phyloP scores from a whole-genome alignment of 805 yeast species.

The Saccharomycopsis babjevae region DNA sequence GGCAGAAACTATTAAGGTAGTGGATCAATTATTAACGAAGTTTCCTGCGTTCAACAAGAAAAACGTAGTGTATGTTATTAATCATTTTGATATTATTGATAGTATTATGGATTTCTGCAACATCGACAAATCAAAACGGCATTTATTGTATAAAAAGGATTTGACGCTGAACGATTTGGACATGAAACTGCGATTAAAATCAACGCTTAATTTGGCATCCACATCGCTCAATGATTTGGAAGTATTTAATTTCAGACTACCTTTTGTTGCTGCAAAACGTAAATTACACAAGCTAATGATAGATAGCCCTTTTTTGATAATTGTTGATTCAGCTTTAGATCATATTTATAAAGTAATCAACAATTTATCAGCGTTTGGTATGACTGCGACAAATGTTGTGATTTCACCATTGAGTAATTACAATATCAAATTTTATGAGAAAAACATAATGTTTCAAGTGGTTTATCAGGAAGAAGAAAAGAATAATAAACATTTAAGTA shows the following conservation, averaged over 20 bases:
- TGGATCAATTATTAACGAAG: conserved; percentile 57
- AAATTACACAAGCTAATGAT: conserved; percentile 62
- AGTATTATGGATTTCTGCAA: conserved; percentile 74
- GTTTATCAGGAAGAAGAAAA: conserved; percentile 49
- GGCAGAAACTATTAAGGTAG: conserved; percentile 79
- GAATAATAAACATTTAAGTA: background rate
- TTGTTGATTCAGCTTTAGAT: conserved; percentile 51
- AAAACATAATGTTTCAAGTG: conserved; percentile 84
- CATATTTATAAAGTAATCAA: conserved; percentile 52
- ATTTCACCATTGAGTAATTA: conserved; percentile 80
- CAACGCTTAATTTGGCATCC: conserved; percentile 39
- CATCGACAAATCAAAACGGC: conserved; percentile 57
- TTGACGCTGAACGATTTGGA: conserved; percentile 25
- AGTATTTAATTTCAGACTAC: conserved; percentile 64
- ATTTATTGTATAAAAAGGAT: conserved; percentile 4
- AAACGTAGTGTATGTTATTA: conserved; percentile 51
- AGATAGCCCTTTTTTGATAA: conserved; percentile 53
- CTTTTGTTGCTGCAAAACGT: conserved; percentile 50
- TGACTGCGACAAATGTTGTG: conserved; percentile 39
- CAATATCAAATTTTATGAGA: conserved; percentile 66
- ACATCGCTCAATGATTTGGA: conserved; percentile 76
- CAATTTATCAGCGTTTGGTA: conserved; percentile 48
- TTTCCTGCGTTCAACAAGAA: conserved; percentile 59
- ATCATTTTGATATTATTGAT: conserved; percentile 74
- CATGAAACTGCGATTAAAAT: conserved; percentile 54